Evolutionary conservation across 148 eudicot genomes (phyloP).

Genomic region (Diospyros lotus): DNA sequence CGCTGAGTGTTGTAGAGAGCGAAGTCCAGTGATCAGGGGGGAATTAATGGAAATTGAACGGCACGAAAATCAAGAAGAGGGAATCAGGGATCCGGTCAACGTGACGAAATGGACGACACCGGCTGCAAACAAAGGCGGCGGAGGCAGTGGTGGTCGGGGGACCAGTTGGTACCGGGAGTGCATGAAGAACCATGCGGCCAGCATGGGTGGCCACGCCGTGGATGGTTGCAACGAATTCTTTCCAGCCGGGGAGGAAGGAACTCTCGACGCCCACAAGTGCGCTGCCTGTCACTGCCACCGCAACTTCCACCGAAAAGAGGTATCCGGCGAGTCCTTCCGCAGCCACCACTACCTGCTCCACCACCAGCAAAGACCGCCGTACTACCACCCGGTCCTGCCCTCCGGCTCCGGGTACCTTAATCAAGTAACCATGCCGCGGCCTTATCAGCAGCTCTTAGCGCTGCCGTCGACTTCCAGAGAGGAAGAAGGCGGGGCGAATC

Average conservation of each 20-base stretch:
- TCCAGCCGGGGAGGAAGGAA: slow-evolving; percentile 30
- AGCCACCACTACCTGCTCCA: slow-evolving; percentile 1
- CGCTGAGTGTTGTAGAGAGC: no score
- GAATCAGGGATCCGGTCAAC: slow-evolving; percentile 1
- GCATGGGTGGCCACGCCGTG: slow-evolving; percentile 74
- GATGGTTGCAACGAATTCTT: slow-evolving; percentile 86
- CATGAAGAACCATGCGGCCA: slow-evolving; percentile 70
- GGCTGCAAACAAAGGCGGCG: neutral
- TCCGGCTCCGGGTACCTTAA: slow-evolving; percentile 33
- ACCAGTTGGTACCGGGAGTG: slow-evolving; percentile 57
- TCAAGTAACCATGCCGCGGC: slow-evolving; percentile 14
- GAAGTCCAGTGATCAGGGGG: neutral
- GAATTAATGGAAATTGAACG: slow-evolving; percentile 51
- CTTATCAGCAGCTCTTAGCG: slow-evolving; percentile 20
- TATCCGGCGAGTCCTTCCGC: neutral
- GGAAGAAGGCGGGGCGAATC: slow-evolving; percentile 44
- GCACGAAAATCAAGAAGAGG: slow-evolving; percentile 44
- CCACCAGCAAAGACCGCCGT: slow-evolving; percentile 26
- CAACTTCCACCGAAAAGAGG: slow-evolving; percentile 23
- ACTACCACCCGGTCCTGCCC: slow-evolving; percentile 27
- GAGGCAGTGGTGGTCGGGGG: slow-evolving; percentile 3
- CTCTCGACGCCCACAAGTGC: slow-evolving; percentile 16
- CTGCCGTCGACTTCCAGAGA: slow-evolving; percentile 36
- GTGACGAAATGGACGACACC: neutral
- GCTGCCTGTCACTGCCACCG: slow-evolving; percentile 26